Evolutionary conservation across 495 filamentous ascomycete species (phyloP).

Genomic region (Penicillium salamii): DNA sequence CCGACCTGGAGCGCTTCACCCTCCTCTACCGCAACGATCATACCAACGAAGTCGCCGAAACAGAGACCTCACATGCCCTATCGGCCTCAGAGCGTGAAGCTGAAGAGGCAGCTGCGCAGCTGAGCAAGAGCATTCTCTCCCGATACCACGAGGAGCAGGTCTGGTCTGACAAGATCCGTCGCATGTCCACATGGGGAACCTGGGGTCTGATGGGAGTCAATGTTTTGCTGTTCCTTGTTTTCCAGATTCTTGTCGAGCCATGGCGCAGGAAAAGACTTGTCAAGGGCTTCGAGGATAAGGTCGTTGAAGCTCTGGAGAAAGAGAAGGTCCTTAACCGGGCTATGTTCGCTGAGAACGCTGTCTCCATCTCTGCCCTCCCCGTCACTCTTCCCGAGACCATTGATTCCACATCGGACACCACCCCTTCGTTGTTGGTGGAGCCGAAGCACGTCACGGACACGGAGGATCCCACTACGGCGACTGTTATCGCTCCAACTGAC

Average conservation of each 20-base stretch:
- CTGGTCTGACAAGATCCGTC: conserved; percentile 94
- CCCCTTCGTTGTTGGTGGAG: neutral
- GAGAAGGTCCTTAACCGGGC: conserved; percentile 47
- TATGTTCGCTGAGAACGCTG: conserved; percentile 21
- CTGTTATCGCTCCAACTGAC: neutral
- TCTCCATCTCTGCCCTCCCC: conserved; percentile 10
- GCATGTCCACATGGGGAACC: conserved; percentile 96
- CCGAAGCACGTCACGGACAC: neutral
- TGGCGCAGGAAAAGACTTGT: conserved; percentile 74
- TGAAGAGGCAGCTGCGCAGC: conserved; percentile 66
- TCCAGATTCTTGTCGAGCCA: conserved; percentile 92
- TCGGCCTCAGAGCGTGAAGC: conserved; percentile 72
- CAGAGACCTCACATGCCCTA: conserved; percentile 66
- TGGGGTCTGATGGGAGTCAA: conserved; percentile 98
- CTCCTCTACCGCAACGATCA: conserved; percentile 88
- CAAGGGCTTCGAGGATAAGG: conserved; percentile 11
- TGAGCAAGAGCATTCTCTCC: conserved; percentile 76
- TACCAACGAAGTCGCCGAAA: conserved; percentile 84
- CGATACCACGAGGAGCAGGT: conserved; percentile 99
- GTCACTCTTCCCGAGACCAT: conserved; percentile 10
- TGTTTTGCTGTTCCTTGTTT: conserved; percentile 79
- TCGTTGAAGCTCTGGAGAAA: conserved; percentile 67
- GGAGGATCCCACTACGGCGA: neutral
- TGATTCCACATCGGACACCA: conserved; percentile 9
- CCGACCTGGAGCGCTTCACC: conserved; percentile 93